Conservation (phyloP, 768 basidiomycete genomes). For the Crepidotus variabilis region DNA sequence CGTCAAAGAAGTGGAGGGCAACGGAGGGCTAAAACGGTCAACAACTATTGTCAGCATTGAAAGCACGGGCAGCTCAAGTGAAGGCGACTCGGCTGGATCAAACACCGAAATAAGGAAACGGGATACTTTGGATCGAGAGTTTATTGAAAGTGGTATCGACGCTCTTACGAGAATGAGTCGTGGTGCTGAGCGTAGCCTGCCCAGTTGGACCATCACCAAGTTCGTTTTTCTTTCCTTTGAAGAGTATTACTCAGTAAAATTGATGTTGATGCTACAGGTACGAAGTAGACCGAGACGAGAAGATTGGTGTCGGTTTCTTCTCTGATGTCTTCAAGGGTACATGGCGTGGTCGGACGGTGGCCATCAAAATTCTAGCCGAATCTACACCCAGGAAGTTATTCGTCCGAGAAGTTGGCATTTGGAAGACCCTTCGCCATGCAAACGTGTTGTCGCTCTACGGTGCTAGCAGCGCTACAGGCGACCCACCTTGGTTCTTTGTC, state of each 20-base stretch:
- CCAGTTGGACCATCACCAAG: slow-evolving; percentile 78
- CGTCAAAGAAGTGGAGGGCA: slow-evolving; percentile 9
- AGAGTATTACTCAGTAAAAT: background rate
- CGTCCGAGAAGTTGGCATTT: slow-evolving; percentile 64
- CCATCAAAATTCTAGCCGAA: slow-evolving; percentile 68
- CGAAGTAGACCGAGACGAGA: slow-evolving; percentile 68
- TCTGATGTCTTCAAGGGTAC: slow-evolving; percentile 74
- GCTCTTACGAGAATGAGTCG: slow-evolving; percentile 61
- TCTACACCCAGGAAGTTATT: slow-evolving; percentile 63
- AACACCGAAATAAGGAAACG: slow-evolving; percentile 15
- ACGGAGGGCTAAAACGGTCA: slow-evolving; percentile 10
- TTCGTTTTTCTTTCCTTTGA: slow-evolving; percentile 16
- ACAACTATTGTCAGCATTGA: slow-evolving; percentile 23
- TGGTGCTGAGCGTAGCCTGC: slow-evolving; percentile 39
- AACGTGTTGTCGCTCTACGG: slow-evolving; percentile 75
- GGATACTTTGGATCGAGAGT: slow-evolving; percentile 64
- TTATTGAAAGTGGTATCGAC: slow-evolving; percentile 71
- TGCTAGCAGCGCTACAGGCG: slow-evolving; percentile 67
- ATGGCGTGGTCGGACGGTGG: slow-evolving; percentile 65
- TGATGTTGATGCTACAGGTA: slow-evolving; percentile 36
- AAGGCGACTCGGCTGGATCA: slow-evolving; percentile 8
- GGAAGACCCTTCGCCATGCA: slow-evolving; percentile 65
- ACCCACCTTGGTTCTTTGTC: slow-evolving; percentile 78
- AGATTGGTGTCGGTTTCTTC: slow-evolving; percentile 73
- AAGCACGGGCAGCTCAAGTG: slow-evolving; percentile 17